These are phyloP conservation scores for Pichia phayaonensis DNA, from an alignment of 805 yeast species.

Conservation along the genomic window DNA sequence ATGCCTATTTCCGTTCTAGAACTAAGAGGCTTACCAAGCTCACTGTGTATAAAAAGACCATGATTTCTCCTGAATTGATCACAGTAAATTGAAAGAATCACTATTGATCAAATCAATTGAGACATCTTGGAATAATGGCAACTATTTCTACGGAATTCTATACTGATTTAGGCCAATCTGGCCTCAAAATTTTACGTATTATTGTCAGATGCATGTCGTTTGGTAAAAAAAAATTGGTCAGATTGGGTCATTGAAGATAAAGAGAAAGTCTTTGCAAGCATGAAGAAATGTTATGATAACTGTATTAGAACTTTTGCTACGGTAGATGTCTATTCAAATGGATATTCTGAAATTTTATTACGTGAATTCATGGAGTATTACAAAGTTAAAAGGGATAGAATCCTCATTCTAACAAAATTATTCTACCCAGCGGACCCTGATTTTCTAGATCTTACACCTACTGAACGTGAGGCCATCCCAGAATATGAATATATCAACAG, in stretches of 20 bases:
- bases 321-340: slow-evolving; percentile 41
- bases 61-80: not conserved
- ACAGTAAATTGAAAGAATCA: too few relatives aligned
- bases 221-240: slow-evolving; percentile 37
- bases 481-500: slow-evolving; percentile 27
- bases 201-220: slow-evolving; percentile 50
- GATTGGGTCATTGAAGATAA: slow-evolving; percentile 43
- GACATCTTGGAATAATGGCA: not conserved
- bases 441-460: slow-evolving; percentile 1
- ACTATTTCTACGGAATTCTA: slow-evolving; percentile 13
- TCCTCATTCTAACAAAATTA: slow-evolving; percentile 47
- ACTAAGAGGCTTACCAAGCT: too few relatives aligned
- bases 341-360: slow-evolving; percentile 39
- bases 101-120: not conserved
- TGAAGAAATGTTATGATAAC: slow-evolving; percentile 39
- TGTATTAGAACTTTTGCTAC: slow-evolving; percentile 46
- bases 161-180: slow-evolving; percentile 32
- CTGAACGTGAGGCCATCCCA: slow-evolving; percentile 4
- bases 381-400: slow-evolving; percentile 44
- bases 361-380: slow-evolving; percentile 48
- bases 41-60: not conserved
- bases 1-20: too few relatives aligned
- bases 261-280: slow-evolving; percentile 34
- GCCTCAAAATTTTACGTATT: slow-evolving; percentile 40
- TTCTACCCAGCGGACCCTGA: slow-evolving; percentile 26